phyloP scores from a whole-genome alignment of 805 yeast species.

The Barnettozyma populi region DNA sequence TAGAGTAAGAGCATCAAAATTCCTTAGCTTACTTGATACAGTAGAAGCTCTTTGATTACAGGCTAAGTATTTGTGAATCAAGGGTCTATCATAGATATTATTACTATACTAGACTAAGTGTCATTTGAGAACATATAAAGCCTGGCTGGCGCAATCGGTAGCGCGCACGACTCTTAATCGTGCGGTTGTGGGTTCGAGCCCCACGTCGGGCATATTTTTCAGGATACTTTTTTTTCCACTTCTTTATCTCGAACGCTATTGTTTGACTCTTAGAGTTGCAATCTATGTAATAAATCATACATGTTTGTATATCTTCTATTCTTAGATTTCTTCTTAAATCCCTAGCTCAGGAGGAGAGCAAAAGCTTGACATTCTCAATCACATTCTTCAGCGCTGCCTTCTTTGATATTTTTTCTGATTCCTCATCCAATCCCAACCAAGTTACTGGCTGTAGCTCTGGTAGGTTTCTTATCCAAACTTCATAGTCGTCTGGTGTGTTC shows the following conservation, averaged over 20 bases:
- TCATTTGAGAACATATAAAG: background rate
- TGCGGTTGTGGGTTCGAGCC: slow-evolving; percentile 5
- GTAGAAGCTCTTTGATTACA: too few species aligned
- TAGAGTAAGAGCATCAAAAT: too few species aligned
- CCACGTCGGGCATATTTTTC: slow-evolving; percentile 1
- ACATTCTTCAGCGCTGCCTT: slow-evolving; percentile 9
- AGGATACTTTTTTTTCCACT: too few species aligned
- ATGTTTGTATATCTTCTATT: too few species aligned
- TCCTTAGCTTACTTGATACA: too few species aligned
- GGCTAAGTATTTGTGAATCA: too few species aligned
- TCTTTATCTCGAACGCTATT: too few species aligned
- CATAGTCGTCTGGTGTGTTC: slow-evolving; percentile 28
- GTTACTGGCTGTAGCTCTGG: slow-evolving; percentile 49
- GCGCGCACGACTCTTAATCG: slow-evolving; percentile 4
- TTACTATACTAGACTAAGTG: too few species aligned
- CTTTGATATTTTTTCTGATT: slow-evolving; percentile 33
- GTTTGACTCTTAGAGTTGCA: too few species aligned
- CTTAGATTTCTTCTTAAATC: too few species aligned
- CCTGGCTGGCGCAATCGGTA: slow-evolving; percentile 5
- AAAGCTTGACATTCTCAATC: background rate
- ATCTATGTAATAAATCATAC: too few species aligned
- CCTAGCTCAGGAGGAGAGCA: background rate
- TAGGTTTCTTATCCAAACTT: slow-evolving; percentile 44
- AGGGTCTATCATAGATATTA: too few species aligned
- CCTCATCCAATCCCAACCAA: slow-evolving; percentile 48